phyloP scores from a whole-genome alignment of 441 rosid genomes.

The Erodium trifolium region DNA sequence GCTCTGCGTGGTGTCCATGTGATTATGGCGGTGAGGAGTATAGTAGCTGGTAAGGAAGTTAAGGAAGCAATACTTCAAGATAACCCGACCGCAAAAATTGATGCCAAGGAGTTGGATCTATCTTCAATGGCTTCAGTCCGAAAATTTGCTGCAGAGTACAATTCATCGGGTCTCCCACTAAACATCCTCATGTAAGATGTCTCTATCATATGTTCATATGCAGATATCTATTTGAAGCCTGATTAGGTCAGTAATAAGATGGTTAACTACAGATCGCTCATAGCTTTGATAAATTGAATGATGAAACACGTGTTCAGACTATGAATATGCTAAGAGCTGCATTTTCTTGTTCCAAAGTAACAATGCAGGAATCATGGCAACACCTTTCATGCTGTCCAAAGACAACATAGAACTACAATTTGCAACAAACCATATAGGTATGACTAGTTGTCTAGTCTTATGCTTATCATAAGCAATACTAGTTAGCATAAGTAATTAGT shows the following conservation, averaged over 20 bases:
- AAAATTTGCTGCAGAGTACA: constrained; percentile 25
- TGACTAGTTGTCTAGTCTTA: background rate
- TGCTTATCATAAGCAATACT: too few species aligned
- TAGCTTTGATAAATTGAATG: background rate
- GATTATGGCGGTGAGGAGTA: constrained; percentile 26
- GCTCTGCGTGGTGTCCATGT: constrained; percentile 28
- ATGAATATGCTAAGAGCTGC: background rate
- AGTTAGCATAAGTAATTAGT: too few species aligned
- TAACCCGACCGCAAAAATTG: constrained; percentile 23
- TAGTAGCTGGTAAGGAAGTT: constrained; percentile 20
- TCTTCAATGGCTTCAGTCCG: constrained; percentile 22
- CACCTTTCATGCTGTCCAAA: constrained; percentile 22
- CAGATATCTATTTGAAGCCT: too few species aligned
- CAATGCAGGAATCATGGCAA: constrained; percentile 27
- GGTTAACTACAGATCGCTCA: background rate
- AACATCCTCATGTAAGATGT: constrained; percentile 30
- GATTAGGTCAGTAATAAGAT: too few species aligned
- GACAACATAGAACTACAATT: constrained; percentile 28
- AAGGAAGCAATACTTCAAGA: constrained; percentile 22
- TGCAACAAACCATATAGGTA: constrained; percentile 28
- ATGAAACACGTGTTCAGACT: background rate
- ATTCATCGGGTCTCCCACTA: constrained; percentile 24
- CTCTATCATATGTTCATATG: background rate
- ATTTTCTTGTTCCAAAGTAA: constrained; percentile 17
- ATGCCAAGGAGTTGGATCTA: constrained; percentile 32